Evolutionary conservation across 2,329 filamentous ascomycete species (phyloP).

Genomic region (Nigrospora osmanthi): DNA sequence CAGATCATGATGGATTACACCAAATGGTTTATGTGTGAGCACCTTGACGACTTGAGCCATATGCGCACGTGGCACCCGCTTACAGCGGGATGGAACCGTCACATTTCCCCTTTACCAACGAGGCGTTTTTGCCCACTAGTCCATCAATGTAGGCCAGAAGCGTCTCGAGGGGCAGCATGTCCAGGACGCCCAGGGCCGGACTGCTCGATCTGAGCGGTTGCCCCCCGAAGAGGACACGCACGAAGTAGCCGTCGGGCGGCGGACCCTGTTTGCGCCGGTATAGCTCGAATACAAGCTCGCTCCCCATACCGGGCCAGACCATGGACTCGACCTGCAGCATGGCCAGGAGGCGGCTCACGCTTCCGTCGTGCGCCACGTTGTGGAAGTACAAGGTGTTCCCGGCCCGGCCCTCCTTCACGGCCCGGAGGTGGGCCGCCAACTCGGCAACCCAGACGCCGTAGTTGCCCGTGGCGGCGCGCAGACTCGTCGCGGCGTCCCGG

Average conservation of each 20-base stretch:
- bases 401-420: conserved; percentile 31
- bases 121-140: conserved; percentile 49
- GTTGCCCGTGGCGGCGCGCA: conserved; percentile 52
- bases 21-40: background rate
- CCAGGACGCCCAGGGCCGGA: conserved; percentile 57
- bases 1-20: no score
- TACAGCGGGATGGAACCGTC: conserved; percentile 12
- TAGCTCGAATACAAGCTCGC: conserved; percentile 71
- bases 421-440: conserved; percentile 57
- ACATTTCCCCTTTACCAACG: conserved; percentile 29
- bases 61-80: conserved; percentile 1
- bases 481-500: conserved; percentile 54
- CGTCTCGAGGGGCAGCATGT: conserved; percentile 61
- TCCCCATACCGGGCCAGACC: conserved; percentile 81
- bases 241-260: conserved; percentile 29
- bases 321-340: conserved; percentile 67
- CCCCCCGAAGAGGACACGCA: conserved; percentile 67
- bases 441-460: conserved; percentile 72
- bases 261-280: conserved; percentile 37
- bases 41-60: conserved; percentile 5
- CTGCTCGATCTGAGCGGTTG: conserved; percentile 58
- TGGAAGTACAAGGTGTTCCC: conserved; percentile 51
- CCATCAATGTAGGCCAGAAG: conserved; percentile 66
- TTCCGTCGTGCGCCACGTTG: conserved; percentile 77
- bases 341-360: conserved; percentile 56